Conservation (phyloP, 1,284 basidiomycete species). For the Meira miltonrushii region DNA sequence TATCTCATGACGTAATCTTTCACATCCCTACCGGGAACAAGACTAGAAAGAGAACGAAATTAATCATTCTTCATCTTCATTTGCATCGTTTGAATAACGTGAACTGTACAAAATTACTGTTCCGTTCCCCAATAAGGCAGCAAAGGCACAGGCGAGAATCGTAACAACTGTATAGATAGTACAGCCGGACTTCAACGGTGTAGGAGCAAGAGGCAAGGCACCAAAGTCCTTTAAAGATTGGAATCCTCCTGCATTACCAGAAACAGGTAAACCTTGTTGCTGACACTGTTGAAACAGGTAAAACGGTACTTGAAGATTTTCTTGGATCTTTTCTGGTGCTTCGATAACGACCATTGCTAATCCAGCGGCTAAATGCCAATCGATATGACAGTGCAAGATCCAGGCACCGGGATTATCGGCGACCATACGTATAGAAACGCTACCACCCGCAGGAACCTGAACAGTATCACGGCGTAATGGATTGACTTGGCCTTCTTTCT, state of each 20-base stretch:
- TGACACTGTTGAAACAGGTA: conserved; percentile 68
- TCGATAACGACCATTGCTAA: conserved; percentile 70
- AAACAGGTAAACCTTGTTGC: conserved; percentile 59
- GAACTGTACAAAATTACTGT: no score
- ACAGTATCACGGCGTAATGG: conserved; percentile 72
- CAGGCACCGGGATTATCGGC: conserved; percentile 80
- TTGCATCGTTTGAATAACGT: no score
- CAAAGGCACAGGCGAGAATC: no score
- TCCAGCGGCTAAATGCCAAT: conserved; percentile 69
- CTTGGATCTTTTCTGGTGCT: conserved; percentile 60
- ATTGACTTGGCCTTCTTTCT: conserved; percentile 68
- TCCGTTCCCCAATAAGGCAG: no score
- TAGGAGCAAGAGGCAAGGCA: conserved; percentile 20
- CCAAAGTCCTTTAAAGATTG: conserved; percentile 39
- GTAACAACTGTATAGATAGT: no score
- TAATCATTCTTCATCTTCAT: no score
- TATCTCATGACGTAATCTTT: no score
- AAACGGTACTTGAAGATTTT: conserved; percentile 58
- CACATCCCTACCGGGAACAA: no score
- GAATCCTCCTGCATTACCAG: conserved; percentile 45
- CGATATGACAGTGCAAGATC: conserved; percentile 52
- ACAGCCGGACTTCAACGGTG: conserved; percentile 34
- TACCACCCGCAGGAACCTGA: conserved; percentile 60
- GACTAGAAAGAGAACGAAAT: no score
- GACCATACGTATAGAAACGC: conserved; percentile 64